Conservation (phyloP, 768 basidiomycete genomes). For the Termitomyces sp. region DNA sequence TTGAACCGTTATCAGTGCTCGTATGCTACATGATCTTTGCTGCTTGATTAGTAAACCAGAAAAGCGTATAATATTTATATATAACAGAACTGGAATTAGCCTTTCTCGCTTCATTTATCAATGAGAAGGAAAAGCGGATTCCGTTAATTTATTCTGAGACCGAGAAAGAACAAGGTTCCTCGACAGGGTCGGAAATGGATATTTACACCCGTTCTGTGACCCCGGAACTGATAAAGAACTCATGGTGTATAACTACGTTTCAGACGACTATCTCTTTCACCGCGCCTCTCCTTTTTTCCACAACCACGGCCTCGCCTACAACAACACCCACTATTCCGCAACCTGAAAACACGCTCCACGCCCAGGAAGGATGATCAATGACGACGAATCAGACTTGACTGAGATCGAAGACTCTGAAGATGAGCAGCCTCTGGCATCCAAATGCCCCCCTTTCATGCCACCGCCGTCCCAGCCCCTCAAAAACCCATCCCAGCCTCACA, state of each 20-base stretch:
- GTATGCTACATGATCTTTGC: background rate
- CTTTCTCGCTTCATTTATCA: background rate
- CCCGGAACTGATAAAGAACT: background rate
- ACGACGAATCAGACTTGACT: conserved; percentile 38
- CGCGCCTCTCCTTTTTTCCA: background rate
- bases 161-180: background rate
- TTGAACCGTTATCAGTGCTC: background rate
- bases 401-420: conserved; percentile 38
- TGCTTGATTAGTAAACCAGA: no score
- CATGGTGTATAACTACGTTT: background rate
- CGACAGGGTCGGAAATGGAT: background rate
- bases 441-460: conserved; percentile 12
- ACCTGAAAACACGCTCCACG: background rate
- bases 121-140: background rate
- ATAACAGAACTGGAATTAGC: background rate
- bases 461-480: background rate
- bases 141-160: background rate
- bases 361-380: conserved; percentile 1
- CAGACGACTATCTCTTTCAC: background rate
- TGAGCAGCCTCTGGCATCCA: conserved; percentile 18
- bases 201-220: background rate
- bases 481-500: background rate
- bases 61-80: background rate
- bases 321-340: background rate
- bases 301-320: background rate